These are phyloP conservation scores for Aspergillus ruber DNA, from an alignment of 2,329 filamentous ascomycete genomes.

Conservation along the genomic window DNA sequence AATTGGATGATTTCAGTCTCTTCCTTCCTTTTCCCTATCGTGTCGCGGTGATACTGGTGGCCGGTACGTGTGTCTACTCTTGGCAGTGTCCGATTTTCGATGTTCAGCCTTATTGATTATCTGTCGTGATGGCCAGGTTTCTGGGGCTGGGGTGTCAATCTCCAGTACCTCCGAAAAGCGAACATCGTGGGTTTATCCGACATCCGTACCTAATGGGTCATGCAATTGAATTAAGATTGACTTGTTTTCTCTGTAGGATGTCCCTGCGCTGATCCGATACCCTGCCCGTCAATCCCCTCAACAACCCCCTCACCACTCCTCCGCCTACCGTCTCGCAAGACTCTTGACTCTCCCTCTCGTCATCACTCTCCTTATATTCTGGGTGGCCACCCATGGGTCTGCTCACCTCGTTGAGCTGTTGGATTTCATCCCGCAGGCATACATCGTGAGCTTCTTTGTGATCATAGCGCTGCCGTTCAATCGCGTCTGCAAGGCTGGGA, in stretches of 20 bases:
- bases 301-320: conserved; percentile 68
- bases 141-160: conserved; percentile 91
- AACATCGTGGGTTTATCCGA: conserved; percentile 57
- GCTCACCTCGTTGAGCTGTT: conserved; percentile 65
- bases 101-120: conserved; percentile 4
- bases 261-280: conserved; percentile 80
- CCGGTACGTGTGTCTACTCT: conserved; percentile 54
- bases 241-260: conserved; percentile 51
- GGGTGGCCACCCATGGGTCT: conserved; percentile 67
- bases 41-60: conserved; percentile 74
- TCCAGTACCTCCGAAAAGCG: conserved; percentile 72
- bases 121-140: conserved; percentile 53
- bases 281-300: conserved; percentile 64
- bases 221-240: background rate
- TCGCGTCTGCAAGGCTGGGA: conserved; percentile 61
- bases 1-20: conserved; percentile 76
- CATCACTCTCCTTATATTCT: conserved; percentile 73
- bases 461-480: conserved; percentile 69
- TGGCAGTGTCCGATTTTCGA: background rate
- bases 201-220: background rate
- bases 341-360: conserved; percentile 66
- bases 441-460: conserved; percentile 65
- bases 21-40: conserved; percentile 84
- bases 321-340: conserved; percentile 78
- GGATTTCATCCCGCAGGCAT: conserved; percentile 80